phyloP scores from a whole-genome alignment of 2,329 filamentous ascomycete genomes.

The Cryphonectria carpinicola region DNA sequence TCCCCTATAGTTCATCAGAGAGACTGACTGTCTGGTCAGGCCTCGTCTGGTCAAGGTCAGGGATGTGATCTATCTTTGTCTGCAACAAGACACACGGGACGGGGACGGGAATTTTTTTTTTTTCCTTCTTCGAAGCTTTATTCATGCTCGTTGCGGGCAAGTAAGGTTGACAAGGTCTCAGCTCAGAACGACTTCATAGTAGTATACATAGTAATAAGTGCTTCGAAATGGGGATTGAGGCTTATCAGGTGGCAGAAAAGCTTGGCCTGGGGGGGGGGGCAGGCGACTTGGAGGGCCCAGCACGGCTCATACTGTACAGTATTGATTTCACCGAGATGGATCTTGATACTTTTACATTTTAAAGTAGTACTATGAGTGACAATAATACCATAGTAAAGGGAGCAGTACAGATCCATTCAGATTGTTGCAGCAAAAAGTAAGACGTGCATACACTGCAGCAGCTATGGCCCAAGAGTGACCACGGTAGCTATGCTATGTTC shows the following conservation, averaged over 20 bases:
- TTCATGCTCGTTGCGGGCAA: not conserved
- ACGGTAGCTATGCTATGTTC: not conserved
- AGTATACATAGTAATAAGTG: not conserved
- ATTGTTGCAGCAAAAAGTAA: not conserved
- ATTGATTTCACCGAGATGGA: not conserved
- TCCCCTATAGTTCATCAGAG: not conserved
- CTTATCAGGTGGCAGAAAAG: slow-evolving; percentile 12
- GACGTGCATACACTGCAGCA: not conserved
- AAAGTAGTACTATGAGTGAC: not conserved
- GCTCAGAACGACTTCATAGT: not conserved
- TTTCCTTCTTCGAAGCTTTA: not conserved
- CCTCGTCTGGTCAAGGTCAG: not conserved
- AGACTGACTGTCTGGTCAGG: not conserved
- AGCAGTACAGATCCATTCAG: not conserved
- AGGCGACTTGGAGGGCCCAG: not conserved
- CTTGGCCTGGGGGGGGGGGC: slow-evolving; percentile 3
- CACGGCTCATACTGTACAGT: not conserved
- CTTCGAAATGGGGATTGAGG: not conserved
- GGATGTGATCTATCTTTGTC: not conserved
- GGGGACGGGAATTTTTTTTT: not conserved
- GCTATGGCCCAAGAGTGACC: not conserved
- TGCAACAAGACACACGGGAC: not conserved
- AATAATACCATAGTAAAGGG: not conserved
- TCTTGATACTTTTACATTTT: not conserved
- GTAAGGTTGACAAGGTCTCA: not conserved